A percentile compares a stretch with the other conserved stretches of the same genome.
These are phyloP conservation scores for Fusarium nanum DNA, from an alignment of 2,329 filamentous ascomycete genomes.

Conservation along the genomic window DNA sequence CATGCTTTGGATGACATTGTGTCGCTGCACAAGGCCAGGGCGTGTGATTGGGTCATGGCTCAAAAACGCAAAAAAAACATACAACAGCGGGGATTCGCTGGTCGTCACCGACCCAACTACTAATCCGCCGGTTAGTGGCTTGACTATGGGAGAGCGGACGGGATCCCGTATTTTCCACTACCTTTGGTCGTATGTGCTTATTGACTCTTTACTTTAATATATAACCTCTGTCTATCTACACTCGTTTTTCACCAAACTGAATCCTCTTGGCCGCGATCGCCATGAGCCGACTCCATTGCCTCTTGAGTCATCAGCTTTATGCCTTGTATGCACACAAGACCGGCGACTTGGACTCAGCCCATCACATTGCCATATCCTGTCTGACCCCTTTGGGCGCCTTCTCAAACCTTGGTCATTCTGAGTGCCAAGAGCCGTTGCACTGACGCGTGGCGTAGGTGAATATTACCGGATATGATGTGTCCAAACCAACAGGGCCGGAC, in stretches of 20 bases:
- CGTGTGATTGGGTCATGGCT: not conserved
- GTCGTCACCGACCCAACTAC: conserved; percentile 29
- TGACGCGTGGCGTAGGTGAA: not conserved
- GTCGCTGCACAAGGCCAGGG: not conserved
- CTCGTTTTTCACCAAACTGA: not conserved
- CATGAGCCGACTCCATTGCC: not conserved
- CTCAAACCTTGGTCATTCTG: not conserved
- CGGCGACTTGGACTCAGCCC: fast-evolving
- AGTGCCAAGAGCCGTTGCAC: not conserved
- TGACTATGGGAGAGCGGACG: conserved; percentile 27
- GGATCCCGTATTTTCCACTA: conserved; percentile 29
- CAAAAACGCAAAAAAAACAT: conserved; percentile 11
- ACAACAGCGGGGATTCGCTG: conserved; percentile 27
- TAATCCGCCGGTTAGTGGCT: conserved; percentile 26
- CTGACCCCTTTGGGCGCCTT: not conserved
- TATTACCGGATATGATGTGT: not conserved
- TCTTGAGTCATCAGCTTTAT: not conserved
- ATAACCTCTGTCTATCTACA: fast-evolving
- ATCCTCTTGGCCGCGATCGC: not conserved
- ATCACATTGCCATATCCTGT: not conserved
- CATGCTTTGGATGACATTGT: not conserved
- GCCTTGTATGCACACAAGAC: not conserved
- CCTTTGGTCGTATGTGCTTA: conserved; percentile 12
- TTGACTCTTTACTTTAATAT: fast-evolving
- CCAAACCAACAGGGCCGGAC: not conserved